Percentiles rank a stretch among this genome's conserved stretches.
phyloP scores from a whole-genome alignment of 1,139 yeast species.

The Taphrina flavorubra region DNA sequence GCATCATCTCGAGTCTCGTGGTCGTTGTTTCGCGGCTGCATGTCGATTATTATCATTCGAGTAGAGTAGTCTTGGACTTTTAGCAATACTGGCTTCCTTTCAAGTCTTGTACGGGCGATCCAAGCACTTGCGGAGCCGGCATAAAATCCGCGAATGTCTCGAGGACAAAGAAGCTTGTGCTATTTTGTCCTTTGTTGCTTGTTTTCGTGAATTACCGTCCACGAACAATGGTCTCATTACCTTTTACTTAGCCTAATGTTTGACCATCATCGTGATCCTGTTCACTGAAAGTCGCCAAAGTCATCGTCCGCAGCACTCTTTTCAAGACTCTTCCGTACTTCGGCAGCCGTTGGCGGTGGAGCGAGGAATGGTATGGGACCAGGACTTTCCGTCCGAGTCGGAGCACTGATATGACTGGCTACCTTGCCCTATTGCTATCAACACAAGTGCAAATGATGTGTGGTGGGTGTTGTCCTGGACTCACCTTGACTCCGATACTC shows the following conservation, averaged over 20 bases:
- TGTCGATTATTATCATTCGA: not conserved
- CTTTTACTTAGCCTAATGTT: not conserved
- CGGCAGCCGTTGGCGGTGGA: constrained; percentile 46
- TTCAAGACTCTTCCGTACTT: constrained; percentile 18
- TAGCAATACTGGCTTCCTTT: not conserved
- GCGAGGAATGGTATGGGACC: constrained; percentile 45
- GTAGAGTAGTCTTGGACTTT: not conserved
- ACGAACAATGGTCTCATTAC: not conserved
- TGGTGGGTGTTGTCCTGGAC: not conserved
- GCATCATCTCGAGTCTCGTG: not conserved
- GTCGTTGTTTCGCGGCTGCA: not conserved
- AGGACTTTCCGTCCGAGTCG: constrained; percentile 45
- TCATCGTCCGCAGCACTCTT: constrained; percentile 21
- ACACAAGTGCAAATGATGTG: too few species aligned
- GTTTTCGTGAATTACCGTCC: too few species aligned
- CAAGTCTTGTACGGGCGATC: not conserved
- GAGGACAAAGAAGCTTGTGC: not conserved
- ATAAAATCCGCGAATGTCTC: not conserved
- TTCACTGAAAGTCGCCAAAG: constrained; percentile 38
- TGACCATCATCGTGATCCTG: too few species aligned
- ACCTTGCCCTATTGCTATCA: constrained; percentile 18
- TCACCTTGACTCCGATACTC: constrained; percentile 47
- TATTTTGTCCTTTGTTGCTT: not conserved
- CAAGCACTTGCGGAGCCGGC: constrained; percentile 7
- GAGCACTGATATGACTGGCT: constrained; percentile 45